phyloP scores from a whole-genome alignment of 768 basidiomycete genomes.

The Pulveroboletus ravenelii region DNA sequence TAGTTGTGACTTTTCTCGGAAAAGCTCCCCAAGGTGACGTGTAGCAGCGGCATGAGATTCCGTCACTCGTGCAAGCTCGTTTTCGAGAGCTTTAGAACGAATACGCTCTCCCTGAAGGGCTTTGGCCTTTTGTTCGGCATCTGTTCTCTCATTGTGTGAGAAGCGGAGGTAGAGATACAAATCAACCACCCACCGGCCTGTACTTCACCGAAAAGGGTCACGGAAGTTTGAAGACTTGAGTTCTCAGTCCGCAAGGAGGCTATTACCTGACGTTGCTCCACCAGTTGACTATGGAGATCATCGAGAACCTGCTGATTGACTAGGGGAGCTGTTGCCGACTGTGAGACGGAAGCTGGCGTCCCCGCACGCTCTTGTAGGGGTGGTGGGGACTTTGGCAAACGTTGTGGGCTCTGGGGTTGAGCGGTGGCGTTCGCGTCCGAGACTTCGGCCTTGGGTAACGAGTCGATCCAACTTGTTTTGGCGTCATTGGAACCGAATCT shows the following conservation, averaged over 20 bases:
- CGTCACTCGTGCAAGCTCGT: slow-evolving; percentile 18
- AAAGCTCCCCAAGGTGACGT: slow-evolving; percentile 17
- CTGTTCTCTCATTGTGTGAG: slow-evolving; percentile 10
- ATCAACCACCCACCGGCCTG: slow-evolving; percentile 25
- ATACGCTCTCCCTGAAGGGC: slow-evolving; percentile 19
- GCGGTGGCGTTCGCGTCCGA: slow-evolving; percentile 29
- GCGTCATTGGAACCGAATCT: slow-evolving; percentile 45
- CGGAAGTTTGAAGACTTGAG: slow-evolving; percentile 23
- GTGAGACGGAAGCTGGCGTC: slow-evolving; percentile 3
- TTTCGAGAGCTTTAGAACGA: slow-evolving; percentile 17
- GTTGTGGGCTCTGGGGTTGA: slow-evolving; percentile 26
- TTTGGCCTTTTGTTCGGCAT: slow-evolving; percentile 8
- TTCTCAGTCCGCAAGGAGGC: slow-evolving; percentile 26
- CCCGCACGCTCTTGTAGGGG: slow-evolving; percentile 10
- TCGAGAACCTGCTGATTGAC: slow-evolving; percentile 5
- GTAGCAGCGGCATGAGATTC: slow-evolving; percentile 5
- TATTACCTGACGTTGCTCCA: slow-evolving; percentile 16
- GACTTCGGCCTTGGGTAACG: slow-evolving; percentile 44
- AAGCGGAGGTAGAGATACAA: not conserved
- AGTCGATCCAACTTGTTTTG: slow-evolving; percentile 55
- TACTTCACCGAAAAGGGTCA: slow-evolving; percentile 27
- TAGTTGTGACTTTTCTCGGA: slow-evolving; percentile 23
- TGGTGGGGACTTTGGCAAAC: slow-evolving; percentile 15
- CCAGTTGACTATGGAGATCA: slow-evolving; percentile 13
- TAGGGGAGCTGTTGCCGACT: not conserved